These are phyloP conservation scores for Mycosarcoma mackinlayi DNA, from an alignment of 1,284 basidiomycete genomes.

Conservation along the genomic window DNA sequence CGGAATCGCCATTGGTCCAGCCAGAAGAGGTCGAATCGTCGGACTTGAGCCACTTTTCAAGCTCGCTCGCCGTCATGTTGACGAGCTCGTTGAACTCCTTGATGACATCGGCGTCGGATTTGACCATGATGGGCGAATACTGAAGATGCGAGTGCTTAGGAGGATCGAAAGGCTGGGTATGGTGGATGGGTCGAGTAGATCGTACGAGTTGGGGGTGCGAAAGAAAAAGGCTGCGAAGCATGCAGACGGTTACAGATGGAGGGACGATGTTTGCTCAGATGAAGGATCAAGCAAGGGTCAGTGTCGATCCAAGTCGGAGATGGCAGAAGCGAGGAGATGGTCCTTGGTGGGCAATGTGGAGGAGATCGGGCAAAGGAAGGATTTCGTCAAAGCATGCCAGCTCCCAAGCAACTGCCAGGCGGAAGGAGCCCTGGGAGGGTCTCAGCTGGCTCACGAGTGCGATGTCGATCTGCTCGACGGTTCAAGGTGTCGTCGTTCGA, in stretches of 20 bases:
- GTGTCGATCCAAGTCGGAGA: too few species aligned
- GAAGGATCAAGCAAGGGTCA: too few species aligned
- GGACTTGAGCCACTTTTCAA: conserved; percentile 65
- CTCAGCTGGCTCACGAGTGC: neutral
- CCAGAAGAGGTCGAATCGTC: conserved; percentile 50
- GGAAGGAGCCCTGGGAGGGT: too few species aligned
- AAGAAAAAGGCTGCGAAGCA: neutral
- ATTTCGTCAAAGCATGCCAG: neutral
- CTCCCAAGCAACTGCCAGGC: too few species aligned
- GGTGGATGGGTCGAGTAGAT: neutral
- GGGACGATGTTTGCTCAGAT: too few species aligned
- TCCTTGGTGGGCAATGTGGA: conserved; percentile 7
- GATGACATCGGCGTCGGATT: conserved; percentile 54
- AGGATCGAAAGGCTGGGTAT: neutral
- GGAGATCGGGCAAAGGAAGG: conserved; percentile 1
- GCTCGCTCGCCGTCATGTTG: conserved; percentile 65
- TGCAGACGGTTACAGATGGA: neutral
- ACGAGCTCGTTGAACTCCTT: conserved; percentile 64
- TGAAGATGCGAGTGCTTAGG: conserved; percentile 1
- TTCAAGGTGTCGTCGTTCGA: neutral
- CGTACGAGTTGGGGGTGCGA: neutral
- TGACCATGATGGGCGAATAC: conserved; percentile 45
- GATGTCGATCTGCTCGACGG: neutral
- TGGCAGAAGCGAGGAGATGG: too few species aligned
- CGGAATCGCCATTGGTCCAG: conserved; percentile 54